These are phyloP conservation scores for Corrigiola litoralis DNA, from an alignment of 179 eudicot genomes.

Conservation along the genomic window DNA sequence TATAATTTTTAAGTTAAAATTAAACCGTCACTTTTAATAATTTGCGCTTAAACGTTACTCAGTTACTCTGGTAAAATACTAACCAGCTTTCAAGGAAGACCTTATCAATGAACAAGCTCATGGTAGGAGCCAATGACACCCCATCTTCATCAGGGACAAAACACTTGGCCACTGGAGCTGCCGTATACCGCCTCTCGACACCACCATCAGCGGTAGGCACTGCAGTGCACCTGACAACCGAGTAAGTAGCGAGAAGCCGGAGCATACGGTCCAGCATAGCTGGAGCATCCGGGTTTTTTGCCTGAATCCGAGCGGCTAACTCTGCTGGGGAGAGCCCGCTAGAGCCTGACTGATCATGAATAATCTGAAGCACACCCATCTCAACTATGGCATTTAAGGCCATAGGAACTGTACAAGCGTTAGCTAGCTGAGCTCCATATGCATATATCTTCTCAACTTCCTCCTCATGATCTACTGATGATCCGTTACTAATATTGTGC, in stretches of 20 bases:
- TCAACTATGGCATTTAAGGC: not conserved
- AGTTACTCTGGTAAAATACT: no score
- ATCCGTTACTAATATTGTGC: not conserved
- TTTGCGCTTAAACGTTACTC: no score
- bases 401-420: not conserved
- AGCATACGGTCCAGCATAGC: slow-evolving; percentile 2
- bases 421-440: not conserved
- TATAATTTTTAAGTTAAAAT: no score
- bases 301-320: not conserved
- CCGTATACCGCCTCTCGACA: slow-evolving; percentile 10
- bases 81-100: not conserved
- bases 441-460: not conserved
- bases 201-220: not conserved
- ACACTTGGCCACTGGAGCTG: slow-evolving; percentile 5
- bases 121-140: not conserved
- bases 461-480: not conserved
- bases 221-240: not conserved
- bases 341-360: not conserved
- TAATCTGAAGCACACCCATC: slow-evolving; percentile 1
- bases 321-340: not conserved
- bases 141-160: slow-evolving; percentile 9
- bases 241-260: not conserved
- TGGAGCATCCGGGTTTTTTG: not conserved
- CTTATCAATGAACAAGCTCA: not conserved
- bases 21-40: no score